Evolutionary conservation across 192 early-diverging fungal species (phyloP).

Genomic region (Coemansia sp.): DNA sequence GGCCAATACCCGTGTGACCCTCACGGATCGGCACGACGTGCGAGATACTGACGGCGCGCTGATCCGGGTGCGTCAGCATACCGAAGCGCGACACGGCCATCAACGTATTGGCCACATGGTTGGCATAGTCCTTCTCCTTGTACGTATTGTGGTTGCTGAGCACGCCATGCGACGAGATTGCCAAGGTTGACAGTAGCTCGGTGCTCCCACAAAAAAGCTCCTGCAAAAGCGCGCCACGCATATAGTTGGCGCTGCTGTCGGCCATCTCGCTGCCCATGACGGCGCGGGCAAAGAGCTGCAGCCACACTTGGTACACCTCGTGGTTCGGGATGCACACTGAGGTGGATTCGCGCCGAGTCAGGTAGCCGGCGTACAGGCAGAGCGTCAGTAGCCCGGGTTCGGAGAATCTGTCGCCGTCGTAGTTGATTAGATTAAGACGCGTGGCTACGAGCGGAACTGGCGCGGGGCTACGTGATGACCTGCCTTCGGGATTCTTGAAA

Average conservation of each 20-base stretch:
- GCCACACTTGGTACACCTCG: constrained; percentile 13
- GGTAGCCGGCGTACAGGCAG: constrained; percentile 28
- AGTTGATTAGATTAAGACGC: constrained; percentile 18
- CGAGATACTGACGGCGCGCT: constrained; percentile 17
- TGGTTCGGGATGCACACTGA: constrained; percentile 37
- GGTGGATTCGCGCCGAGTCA: constrained; percentile 12
- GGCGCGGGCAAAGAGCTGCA: constrained; percentile 15
- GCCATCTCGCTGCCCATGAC: constrained; percentile 27
- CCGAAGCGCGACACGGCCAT: constrained; percentile 34
- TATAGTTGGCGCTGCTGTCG: constrained; percentile 30
- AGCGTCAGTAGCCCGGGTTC: constrained; percentile 24
- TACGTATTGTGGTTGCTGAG: constrained; percentile 42
- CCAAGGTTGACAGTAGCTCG: constrained; percentile 17
- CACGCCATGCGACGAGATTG: constrained; percentile 30
- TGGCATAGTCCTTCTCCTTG: constrained; percentile 35
- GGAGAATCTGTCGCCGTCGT: constrained; percentile 29
- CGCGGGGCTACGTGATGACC: background rate
- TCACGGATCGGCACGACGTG: constrained; percentile 24
- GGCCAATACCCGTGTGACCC: constrained; percentile 16
- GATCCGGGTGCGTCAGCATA: constrained; percentile 36
- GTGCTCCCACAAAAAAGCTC: constrained; percentile 27
- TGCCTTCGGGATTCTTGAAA: constrained; percentile 4
- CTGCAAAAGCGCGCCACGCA: constrained; percentile 18
- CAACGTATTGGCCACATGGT: constrained; percentile 36
- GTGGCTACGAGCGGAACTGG: constrained; percentile 11